Evolutionary conservation across 371 early-diverging fungal species (phyloP).

Genomic region (Nosema muscidifuracis): DNA sequence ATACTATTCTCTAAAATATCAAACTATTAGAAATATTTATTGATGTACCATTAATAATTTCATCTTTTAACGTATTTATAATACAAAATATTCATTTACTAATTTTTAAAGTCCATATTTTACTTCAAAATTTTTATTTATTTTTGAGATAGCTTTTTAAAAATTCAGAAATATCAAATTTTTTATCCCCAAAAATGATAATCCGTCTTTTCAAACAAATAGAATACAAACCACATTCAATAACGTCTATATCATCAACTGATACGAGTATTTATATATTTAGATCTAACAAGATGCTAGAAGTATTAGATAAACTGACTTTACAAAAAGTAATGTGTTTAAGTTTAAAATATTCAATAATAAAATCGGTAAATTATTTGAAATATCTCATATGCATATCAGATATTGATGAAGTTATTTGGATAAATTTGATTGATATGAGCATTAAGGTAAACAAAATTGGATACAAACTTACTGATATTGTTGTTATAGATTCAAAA

Average conservation of each 20-base stretch:
- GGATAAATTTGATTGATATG: not conserved
- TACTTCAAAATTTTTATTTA: too few relatives aligned
- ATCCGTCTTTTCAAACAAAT: conserved; percentile 33
- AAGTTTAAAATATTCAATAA: not conserved
- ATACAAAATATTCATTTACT: too few relatives aligned
- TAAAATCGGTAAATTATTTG: not conserved
- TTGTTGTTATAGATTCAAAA: not conserved
- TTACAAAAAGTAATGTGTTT: not conserved
- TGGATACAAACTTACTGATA: not conserved
- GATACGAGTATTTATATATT: conserved; percentile 28
- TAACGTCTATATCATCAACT: conserved; percentile 32
- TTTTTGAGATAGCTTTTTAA: too few relatives aligned
- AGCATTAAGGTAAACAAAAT: not conserved
- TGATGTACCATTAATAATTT: too few relatives aligned
- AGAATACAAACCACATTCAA: conserved; percentile 20
- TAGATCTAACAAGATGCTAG: conserved; percentile 18
- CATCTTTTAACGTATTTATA: too few relatives aligned
- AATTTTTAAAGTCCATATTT: too few relatives aligned
- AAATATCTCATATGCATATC: not conserved
- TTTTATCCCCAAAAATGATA: conserved; percentile 32
- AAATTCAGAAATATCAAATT: too few relatives aligned
- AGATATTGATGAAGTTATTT: not conserved
- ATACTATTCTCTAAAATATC: too few relatives aligned
- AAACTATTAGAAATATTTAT: too few relatives aligned
- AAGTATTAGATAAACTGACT: conserved; percentile 21